These are phyloP conservation scores for Boletus tylopilopsis DNA, from an alignment of 768 basidiomycete genomes.

Conservation along the genomic window DNA sequence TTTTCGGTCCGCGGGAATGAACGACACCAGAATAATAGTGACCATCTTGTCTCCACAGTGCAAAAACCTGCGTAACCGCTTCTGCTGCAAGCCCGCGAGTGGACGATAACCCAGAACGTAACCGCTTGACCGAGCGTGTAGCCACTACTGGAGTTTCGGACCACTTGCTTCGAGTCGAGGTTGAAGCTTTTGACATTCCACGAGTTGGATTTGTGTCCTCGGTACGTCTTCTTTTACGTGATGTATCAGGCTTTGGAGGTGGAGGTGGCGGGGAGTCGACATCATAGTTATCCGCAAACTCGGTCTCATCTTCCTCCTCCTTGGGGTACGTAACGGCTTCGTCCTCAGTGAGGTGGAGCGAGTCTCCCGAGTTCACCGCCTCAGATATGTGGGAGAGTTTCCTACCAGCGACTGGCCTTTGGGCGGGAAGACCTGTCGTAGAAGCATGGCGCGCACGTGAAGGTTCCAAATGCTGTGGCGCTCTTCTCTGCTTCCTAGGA, in stretches of 20 bases:
- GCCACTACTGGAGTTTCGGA: constrained; percentile 26
- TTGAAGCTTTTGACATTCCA: constrained; percentile 21
- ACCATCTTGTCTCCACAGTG: constrained; percentile 58
- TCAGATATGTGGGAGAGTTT: constrained; percentile 26
- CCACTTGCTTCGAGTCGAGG: constrained; percentile 26
- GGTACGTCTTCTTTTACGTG: constrained; percentile 45
- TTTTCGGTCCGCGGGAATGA: constrained; percentile 30
- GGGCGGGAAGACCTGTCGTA: background rate
- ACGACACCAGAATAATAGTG: constrained; percentile 62
- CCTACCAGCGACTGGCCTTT: constrained; percentile 10
- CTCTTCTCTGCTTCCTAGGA: constrained; percentile 6
- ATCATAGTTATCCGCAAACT: constrained; percentile 40
- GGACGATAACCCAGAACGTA: constrained; percentile 37
- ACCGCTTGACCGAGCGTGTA: constrained; percentile 36
- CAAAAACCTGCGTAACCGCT: constrained; percentile 60
- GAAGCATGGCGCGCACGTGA: constrained; percentile 3
- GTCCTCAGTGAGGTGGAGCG: constrained; percentile 25
- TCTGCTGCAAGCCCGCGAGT: constrained; percentile 11
- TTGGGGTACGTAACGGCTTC: constrained; percentile 18
- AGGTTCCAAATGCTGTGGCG: background rate
- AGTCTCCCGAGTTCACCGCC: constrained; percentile 22
- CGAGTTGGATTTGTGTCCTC: constrained; percentile 25
- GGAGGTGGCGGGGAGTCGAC: constrained; percentile 30
- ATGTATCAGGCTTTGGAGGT: constrained; percentile 11
- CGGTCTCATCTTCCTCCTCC: constrained; percentile 39